Percentiles rank a stretch among this genome's conserved stretches.
phyloP scores from a whole-genome alignment of 371 early-diverging fungal genomes.

The Mucor irregularis region DNA sequence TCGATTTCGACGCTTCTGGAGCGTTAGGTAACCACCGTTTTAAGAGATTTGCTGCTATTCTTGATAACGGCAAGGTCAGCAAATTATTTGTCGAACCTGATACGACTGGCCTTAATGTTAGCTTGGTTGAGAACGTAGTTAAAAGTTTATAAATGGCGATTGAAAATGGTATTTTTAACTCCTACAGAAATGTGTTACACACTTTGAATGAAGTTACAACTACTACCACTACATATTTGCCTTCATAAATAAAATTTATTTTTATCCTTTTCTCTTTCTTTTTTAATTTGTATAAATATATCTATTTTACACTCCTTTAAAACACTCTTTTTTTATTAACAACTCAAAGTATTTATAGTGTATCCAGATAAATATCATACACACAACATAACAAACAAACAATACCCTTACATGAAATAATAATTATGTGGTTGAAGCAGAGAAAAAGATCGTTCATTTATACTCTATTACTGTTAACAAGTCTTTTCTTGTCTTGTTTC shows the following conservation, averaged over 20 bases:
- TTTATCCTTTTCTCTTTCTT: constrained; percentile 4
- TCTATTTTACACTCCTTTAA: no score
- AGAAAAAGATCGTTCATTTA: neutral
- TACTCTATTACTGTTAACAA: neutral
- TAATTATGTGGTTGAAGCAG: constrained; percentile 8
- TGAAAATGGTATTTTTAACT: no score
- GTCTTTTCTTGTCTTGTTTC: neutral
- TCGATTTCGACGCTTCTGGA: constrained; percentile 64
- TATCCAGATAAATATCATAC: no score
- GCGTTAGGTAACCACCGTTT: constrained; percentile 67
- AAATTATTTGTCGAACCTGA: constrained; percentile 57
- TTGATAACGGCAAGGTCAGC: constrained; percentile 56
- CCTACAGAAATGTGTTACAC: no score
- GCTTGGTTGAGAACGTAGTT: constrained; percentile 53
- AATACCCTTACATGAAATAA: neutral
- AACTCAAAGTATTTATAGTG: no score
- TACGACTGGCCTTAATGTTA: constrained; percentile 58
- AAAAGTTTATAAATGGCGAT: constrained; percentile 13
- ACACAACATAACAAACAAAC: no score
- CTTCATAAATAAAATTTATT: constrained; percentile 5
- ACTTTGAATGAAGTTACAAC: no score
- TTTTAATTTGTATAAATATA: constrained; percentile 6
- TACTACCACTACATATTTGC: no score
- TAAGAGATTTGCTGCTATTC: constrained; percentile 69
- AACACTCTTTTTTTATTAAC: neutral